These are phyloP conservation scores for Skeletonema grethae DNA, from an alignment of 108 stramenopile species.

Conservation along the genomic window DNA sequence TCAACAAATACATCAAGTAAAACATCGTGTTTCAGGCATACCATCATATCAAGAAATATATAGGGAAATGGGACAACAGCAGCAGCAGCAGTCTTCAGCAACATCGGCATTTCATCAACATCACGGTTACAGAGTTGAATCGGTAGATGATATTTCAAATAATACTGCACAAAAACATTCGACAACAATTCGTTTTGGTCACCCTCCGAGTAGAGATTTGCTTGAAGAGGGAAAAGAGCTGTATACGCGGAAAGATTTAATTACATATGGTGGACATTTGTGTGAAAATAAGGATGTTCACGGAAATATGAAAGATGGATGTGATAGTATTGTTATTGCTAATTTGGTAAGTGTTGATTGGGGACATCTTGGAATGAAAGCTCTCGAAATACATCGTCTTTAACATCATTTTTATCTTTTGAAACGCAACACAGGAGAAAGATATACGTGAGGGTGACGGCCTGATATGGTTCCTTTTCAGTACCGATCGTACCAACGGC, in stretches of 20 bases:
- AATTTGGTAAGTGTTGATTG: slow-evolving; percentile 36
- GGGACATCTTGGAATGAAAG: background rate
- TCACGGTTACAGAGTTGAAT: slow-evolving; percentile 20
- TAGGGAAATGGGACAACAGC: slow-evolving; percentile 40
- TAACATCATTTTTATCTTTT: background rate
- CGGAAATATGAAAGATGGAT: slow-evolving; percentile 54
- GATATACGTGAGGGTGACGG: slow-evolving; percentile 53
- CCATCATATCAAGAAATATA: slow-evolving; percentile 57
- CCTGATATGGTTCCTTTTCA: slow-evolving; percentile 44
- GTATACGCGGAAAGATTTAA: slow-evolving; percentile 44
- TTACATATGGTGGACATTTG: slow-evolving; percentile 37
- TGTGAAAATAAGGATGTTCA: slow-evolving; percentile 53
- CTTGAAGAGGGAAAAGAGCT: slow-evolving; percentile 49
- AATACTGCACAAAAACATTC: slow-evolving; percentile 8
- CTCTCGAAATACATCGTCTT: background rate
- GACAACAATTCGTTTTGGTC: slow-evolving; percentile 37
- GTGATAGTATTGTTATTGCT: slow-evolving; percentile 57
- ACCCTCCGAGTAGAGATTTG: slow-evolving; percentile 31
- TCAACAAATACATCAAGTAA: slow-evolving; percentile 17
- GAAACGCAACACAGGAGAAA: slow-evolving; percentile 23
- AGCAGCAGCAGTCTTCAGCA: slow-evolving; percentile 11
- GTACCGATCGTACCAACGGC: slow-evolving; percentile 47
- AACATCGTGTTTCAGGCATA: slow-evolving; percentile 25
- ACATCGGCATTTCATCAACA: slow-evolving; percentile 1
- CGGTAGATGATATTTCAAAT: slow-evolving; percentile 12